phyloP scores from a whole-genome alignment of 2,329 filamentous ascomycete genomes.

The Aspergillus costaricaensis region DNA sequence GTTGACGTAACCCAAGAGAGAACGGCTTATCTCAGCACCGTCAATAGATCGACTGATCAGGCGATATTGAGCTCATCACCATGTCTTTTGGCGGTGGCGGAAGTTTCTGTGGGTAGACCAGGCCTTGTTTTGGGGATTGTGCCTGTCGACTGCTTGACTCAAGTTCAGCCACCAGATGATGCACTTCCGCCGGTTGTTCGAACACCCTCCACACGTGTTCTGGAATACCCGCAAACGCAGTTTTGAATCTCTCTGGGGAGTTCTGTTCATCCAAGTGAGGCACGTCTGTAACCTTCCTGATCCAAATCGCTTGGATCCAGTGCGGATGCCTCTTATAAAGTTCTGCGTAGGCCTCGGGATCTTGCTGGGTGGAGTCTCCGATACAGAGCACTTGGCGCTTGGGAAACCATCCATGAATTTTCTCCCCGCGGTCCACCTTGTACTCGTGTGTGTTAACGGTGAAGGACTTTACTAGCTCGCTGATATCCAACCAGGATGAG shows the following conservation, averaged over 20 bases:
- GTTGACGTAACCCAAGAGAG: constrained; percentile 20
- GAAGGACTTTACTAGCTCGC: constrained; percentile 75
- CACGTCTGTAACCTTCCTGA: constrained; percentile 78
- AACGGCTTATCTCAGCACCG: constrained; percentile 21
- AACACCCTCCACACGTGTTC: constrained; percentile 77
- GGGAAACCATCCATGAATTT: constrained; percentile 78
- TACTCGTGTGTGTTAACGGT: constrained; percentile 82
- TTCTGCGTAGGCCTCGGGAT: constrained; percentile 86
- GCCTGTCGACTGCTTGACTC: not conserved
- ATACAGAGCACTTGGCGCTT: constrained; percentile 77
- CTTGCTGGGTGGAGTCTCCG: constrained; percentile 87
- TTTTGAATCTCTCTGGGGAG: constrained; percentile 72
- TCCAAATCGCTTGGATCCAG: constrained; percentile 83
- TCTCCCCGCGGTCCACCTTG: constrained; percentile 77
- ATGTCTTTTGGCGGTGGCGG: not conserved
- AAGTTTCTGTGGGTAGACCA: not conserved
- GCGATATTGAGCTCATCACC: not conserved
- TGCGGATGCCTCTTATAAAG: constrained; percentile 67
- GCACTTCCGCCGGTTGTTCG: constrained; percentile 69
- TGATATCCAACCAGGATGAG: constrained; percentile 80
- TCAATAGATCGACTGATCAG: not conserved
- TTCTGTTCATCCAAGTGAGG: constrained; percentile 74
- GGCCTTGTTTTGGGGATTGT: not conserved
- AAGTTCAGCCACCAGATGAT: constrained; percentile 35
- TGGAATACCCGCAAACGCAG: constrained; percentile 77